These are phyloP conservation scores for Filobasidium uniguttulatum DNA, from an alignment of 1,284 basidiomycete genomes.

Conservation along the genomic window DNA sequence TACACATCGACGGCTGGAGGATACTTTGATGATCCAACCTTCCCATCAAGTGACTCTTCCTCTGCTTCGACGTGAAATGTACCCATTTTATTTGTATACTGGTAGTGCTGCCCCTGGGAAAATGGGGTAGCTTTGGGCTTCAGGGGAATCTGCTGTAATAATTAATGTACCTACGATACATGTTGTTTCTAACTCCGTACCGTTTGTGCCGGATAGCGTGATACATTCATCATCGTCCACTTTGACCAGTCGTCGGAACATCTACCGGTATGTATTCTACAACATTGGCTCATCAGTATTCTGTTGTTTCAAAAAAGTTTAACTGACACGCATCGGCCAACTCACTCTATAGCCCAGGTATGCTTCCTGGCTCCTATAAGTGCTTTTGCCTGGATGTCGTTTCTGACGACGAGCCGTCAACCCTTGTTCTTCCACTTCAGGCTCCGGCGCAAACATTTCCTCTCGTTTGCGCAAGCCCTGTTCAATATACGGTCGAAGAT, in stretches of 20 bases:
- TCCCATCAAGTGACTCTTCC: too few species aligned
- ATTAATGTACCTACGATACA: too few species aligned
- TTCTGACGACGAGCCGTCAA: slow-evolving; percentile 4
- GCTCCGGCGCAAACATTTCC: slow-evolving; percentile 5
- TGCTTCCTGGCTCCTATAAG: slow-evolving; percentile 1
- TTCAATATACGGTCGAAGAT: slow-evolving; percentile 74
- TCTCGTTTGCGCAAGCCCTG: slow-evolving; percentile 48
- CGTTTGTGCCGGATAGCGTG: too few species aligned
- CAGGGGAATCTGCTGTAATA: too few species aligned
- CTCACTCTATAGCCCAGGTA: slow-evolving; percentile 13
- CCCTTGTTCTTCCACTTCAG: slow-evolving; percentile 7
- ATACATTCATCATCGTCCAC: too few species aligned
- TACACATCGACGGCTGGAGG: slow-evolving; percentile 9
- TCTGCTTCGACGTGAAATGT: too few species aligned
- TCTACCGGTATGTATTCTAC: background rate
- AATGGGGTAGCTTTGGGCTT: too few species aligned
- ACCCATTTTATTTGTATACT: too few species aligned
- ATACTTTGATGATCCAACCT: slow-evolving; percentile 10
- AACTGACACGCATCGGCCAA: background rate
- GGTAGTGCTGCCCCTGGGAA: too few species aligned
- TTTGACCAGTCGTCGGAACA: too few species aligned
- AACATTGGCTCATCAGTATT: too few species aligned
- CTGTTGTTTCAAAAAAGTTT: background rate
- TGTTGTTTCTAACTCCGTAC: too few species aligned
- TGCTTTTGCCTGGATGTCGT: slow-evolving; percentile 1